These are phyloP conservation scores for Metschnikowia lochheadii DNA, from an alignment of 805 yeast species.

Conservation along the genomic window DNA sequence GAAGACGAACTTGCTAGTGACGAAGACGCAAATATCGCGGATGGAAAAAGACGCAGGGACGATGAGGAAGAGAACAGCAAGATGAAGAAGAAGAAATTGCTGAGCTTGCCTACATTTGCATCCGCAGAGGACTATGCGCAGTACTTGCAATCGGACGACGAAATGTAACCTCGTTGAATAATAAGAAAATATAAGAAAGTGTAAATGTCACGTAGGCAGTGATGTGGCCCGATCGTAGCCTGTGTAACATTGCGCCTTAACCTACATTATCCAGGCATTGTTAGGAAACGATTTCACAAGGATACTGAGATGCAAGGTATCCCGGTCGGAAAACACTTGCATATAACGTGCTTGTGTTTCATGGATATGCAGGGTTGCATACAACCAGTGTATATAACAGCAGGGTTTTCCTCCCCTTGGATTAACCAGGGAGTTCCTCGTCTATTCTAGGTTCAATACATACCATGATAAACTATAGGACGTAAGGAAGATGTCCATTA, in stretches of 20 bases:
- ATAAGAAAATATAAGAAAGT: neutral
- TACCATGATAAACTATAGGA: too few relatives aligned
- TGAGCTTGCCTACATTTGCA: constrained; percentile 78
- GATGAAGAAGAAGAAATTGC: constrained; percentile 53
- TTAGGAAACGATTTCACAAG: too few relatives aligned
- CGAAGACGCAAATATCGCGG: constrained; percentile 15
- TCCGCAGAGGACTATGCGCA: constrained; percentile 83
- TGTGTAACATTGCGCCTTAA: neutral
- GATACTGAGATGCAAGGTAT: too few relatives aligned
- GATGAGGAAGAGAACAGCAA: constrained; percentile 29
- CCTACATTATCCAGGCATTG: neutral
- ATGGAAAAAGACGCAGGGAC: constrained; percentile 26
- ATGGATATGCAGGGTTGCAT: too few relatives aligned
- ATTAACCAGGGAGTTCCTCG: too few relatives aligned
- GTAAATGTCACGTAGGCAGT: neutral
- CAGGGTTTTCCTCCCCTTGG: too few relatives aligned
- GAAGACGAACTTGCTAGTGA: constrained; percentile 10
- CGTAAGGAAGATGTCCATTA: too few relatives aligned
- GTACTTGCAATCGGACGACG: constrained; percentile 61
- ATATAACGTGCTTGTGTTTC: too few relatives aligned
- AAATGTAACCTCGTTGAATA: neutral
- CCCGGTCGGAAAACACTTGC: too few relatives aligned
- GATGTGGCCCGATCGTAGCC: neutral
- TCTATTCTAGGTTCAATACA: too few relatives aligned
- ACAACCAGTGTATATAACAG: too few relatives aligned